These are phyloP conservation scores for Torulaspora globosa DNA, from an alignment of 1,139 yeast species.

Conservation along the genomic window DNA sequence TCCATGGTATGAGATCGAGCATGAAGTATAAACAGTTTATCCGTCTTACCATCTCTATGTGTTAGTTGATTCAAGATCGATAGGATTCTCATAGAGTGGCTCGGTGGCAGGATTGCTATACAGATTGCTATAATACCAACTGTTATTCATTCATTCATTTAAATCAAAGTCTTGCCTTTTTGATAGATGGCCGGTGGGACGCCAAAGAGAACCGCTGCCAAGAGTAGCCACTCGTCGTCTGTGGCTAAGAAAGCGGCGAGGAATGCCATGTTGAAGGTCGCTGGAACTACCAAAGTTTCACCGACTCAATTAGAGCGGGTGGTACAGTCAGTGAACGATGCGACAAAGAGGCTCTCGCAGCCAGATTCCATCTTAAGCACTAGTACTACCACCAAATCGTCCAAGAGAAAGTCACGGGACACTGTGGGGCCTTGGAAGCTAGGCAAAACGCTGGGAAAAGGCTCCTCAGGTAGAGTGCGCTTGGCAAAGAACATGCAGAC, in stretches of 20 bases:
- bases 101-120: background rate
- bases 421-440: conserved; percentile 74
- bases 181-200: conserved; percentile 13
- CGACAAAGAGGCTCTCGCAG: conserved; percentile 60
- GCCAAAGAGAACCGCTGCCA: conserved; percentile 9
- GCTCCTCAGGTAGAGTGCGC: conserved; percentile 71
- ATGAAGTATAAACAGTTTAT: conserved; percentile 1
- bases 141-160: conserved; percentile 19
- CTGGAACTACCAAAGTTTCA: conserved; percentile 15
- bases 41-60: background rate
- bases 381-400: conserved; percentile 30
- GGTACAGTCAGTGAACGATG: conserved; percentile 50
- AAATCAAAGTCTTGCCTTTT: background rate
- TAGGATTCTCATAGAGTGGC: background rate
- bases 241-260: conserved; percentile 32
- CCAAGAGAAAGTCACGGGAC: conserved; percentile 35
- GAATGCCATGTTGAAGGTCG: conserved; percentile 26
- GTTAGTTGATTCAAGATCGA: background rate
- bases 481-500: conserved; percentile 64
- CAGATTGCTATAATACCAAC: conserved; percentile 13
- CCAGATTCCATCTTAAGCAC: conserved; percentile 41
- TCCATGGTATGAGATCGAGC: background rate
- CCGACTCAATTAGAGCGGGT: conserved; percentile 34
- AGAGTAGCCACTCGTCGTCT: conserved; percentile 14
- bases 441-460: conserved; percentile 75